Evolutionary conservation across 2,329 filamentous ascomycete genomes (phyloP), one percentile per base, ranked within the genome.

Genomic region (Neoascochyta sp.): DNA sequence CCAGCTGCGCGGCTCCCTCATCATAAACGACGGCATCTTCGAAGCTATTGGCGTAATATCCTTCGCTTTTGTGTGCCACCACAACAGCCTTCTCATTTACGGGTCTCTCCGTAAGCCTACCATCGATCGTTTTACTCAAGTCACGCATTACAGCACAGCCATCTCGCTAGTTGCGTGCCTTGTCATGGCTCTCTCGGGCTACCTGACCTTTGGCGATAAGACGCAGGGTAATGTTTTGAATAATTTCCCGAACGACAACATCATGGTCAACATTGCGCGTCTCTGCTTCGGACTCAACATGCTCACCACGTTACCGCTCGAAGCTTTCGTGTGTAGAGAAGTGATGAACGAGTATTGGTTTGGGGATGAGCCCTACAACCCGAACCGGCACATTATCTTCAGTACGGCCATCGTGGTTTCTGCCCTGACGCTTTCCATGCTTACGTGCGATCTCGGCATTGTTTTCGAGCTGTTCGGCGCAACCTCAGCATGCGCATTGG

Each of bases 211-310:
- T 56, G 90, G 92, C 41, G 86, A 90, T 65, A 79, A 81, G 53
- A 98, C 92, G 4, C 73, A 88, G 47, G 92, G 92, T 57, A 98
- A 98, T 62, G 87, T 98, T 29, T 80, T 98, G 52, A 98, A 98
- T 72, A 98, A 98, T 68, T 96, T 98, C 57, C 85, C 89, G 2
- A 73, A 80, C 12, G 80, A 93, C 65, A 96, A 95, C 64, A 74
- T 82, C 49, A 83, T 96, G 78, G 88, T 96, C 57, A 96, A 95
- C 64, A 75, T 98, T 36, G 92, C 92, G 13, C 83, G 92, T 30
- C 75, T 98, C 28, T 95, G 87, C 66, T 96, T 98, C 58, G 92
- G 92, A 2, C 76, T 98, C 46, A 98, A 98, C 72, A 98, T 98
- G 92, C 79, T 98, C 52, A 95, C 92, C 9, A 96, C 92, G 2